Evolutionary conservation across 192 early-diverging fungal genomes (phyloP).

Genomic region (Spinellus fusiger): DNA sequence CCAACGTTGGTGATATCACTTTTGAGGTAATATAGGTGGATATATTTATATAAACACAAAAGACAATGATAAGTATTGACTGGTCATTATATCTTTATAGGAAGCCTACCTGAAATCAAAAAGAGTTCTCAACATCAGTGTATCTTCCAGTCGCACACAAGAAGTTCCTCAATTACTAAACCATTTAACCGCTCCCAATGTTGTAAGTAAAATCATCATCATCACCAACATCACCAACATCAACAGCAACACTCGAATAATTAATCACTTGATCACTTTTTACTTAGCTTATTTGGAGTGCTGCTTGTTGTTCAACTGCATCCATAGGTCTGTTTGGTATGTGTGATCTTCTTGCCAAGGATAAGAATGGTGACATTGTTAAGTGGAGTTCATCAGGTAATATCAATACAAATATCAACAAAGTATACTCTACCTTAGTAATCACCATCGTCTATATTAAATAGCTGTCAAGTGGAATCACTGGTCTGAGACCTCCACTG

Average conservation of each 20-base stretch:
- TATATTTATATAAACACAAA: not conserved
- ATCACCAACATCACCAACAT: no score
- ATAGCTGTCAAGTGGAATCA: constrained; percentile 35
- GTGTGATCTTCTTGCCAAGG: constrained; percentile 65
- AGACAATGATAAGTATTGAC: no score
- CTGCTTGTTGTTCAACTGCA: constrained; percentile 69
- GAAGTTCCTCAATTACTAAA: constrained; percentile 73
- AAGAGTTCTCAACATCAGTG: constrained; percentile 73
- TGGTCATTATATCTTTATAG: constrained; percentile 19
- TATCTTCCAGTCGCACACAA: constrained; percentile 62
- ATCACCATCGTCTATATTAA: not conserved
- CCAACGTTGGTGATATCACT: constrained; percentile 67
- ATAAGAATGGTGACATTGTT: constrained; percentile 60
- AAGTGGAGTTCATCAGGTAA: constrained; percentile 56
- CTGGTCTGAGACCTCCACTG: constrained; percentile 32
- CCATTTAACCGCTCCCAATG: constrained; percentile 74
- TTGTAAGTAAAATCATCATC: no score
- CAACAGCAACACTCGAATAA: no score
- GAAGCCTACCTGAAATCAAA: constrained; percentile 65
- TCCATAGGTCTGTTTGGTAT: constrained; percentile 61
- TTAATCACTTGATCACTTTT: not conserved
- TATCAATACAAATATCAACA: not conserved
- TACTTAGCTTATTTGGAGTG: constrained; percentile 64
- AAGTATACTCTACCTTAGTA: not conserved
- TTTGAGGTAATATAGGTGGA: constrained; percentile 41